phyloP scores from a whole-genome alignment of 768 basidiomycete genomes.

The Pleurotus pulmonarius region DNA sequence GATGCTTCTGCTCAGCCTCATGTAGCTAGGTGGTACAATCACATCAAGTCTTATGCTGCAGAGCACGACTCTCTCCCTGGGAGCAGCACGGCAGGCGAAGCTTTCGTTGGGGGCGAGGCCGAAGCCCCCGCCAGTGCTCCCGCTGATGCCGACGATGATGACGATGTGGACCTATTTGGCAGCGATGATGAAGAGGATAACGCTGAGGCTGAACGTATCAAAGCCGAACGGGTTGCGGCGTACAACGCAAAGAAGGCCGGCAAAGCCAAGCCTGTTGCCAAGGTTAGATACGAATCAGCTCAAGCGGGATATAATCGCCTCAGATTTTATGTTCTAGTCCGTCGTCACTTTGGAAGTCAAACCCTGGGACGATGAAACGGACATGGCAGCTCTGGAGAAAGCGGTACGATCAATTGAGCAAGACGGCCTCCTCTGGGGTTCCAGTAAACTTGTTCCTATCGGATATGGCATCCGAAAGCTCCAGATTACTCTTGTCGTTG shows the following conservation, averaged over 20 bases:
- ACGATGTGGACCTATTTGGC: constrained; percentile 83
- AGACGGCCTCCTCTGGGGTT: constrained; percentile 95
- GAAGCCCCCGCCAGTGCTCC: constrained; percentile 37
- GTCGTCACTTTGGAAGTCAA: constrained; percentile 98
- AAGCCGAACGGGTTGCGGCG: constrained; percentile 88
- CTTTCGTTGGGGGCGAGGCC: constrained; percentile 55
- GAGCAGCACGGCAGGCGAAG: constrained; percentile 77
- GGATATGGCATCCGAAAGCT: constrained; percentile 94
- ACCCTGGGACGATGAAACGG: constrained; percentile 99
- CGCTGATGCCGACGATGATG: constrained; percentile 53
- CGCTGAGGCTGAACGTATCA: constrained; percentile 81
- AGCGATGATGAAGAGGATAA: constrained; percentile 82
- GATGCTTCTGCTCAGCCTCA: constrained; percentile 64
- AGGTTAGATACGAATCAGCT: constrained; percentile 42
- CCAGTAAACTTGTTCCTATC: constrained; percentile 86
- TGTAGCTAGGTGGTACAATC: constrained; percentile 88
- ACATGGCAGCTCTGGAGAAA: constrained; percentile 85
- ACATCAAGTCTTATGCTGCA: constrained; percentile 82
- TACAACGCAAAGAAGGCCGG: constrained; percentile 92
- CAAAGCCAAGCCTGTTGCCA: constrained; percentile 85
- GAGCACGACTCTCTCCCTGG: constrained; percentile 81
- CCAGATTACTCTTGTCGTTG: constrained; percentile 61
- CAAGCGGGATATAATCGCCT: neutral
- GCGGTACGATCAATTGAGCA: constrained; percentile 81
- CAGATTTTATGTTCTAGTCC: constrained; percentile 49